Conservation (phyloP, 257 asterid species). For the Nicotiana otophora region DNA sequence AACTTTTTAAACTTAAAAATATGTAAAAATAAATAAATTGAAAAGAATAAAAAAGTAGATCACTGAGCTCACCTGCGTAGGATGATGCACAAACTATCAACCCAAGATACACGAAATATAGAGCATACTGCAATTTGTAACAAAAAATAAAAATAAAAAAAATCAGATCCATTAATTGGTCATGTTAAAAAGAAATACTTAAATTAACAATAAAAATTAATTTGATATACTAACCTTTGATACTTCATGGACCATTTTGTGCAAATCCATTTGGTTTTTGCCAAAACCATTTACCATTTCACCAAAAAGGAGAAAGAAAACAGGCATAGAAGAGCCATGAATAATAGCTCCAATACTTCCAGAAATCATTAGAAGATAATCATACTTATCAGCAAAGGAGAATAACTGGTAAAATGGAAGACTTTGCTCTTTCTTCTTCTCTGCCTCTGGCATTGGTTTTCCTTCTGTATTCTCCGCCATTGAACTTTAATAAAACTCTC, state of each 20-base stretch:
- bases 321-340: constrained; percentile 98
- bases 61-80: constrained; percentile 69
- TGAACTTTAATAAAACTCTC: background rate
- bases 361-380: constrained; percentile 28
- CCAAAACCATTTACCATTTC: constrained; percentile 97
- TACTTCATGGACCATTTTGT: constrained; percentile 60
- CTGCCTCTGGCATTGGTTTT: constrained; percentile 37
- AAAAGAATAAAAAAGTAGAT: background rate
- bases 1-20: background rate
- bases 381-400: constrained; percentile 39
- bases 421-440: constrained; percentile 46
- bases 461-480: constrained; percentile 42
- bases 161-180: constrained; percentile 48
- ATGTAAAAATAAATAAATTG: background rate
- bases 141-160: background rate
- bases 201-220: background rate
- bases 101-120: constrained; percentile 93
- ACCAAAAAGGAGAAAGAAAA: constrained; percentile 89
- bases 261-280: constrained; percentile 85
- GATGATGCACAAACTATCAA: constrained; percentile 86
- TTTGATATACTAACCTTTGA: constrained; percentile 40
- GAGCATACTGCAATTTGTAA: constrained; percentile 69
- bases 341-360: constrained; percentile 70
- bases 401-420: constrained; percentile 42
- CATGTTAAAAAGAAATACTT: background rate